Evolutionary conservation across 2,329 filamentous ascomycete genomes (phyloP).

Genomic region (Moelleriella libera): DNA sequence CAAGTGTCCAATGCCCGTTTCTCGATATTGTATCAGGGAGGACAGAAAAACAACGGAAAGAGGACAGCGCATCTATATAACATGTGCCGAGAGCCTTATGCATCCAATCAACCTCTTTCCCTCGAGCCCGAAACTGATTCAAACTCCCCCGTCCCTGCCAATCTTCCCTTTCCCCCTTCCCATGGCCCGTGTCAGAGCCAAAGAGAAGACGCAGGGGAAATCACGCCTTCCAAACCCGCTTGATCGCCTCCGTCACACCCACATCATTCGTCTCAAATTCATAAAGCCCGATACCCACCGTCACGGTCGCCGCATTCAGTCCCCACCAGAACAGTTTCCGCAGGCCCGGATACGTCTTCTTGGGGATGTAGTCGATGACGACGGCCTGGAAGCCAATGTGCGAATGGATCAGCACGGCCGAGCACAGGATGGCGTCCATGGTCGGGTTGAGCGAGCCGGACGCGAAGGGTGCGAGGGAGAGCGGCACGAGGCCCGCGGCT

Average conservation of each 20-base stretch:
- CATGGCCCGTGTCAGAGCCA: too few relatives aligned
- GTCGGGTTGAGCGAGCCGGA: slow-evolving; percentile 81
- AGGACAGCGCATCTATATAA: too few relatives aligned
- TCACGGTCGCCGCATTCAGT: slow-evolving; percentile 63
- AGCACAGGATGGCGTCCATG: slow-evolving; percentile 75
- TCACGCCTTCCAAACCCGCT: slow-evolving; percentile 78
- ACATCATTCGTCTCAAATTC: slow-evolving; percentile 99
- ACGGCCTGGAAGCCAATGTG: slow-evolving; percentile 89
- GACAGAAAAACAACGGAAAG: too few relatives aligned
- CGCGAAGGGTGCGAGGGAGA: slow-evolving; percentile 84
- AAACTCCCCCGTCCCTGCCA: too few relatives aligned
- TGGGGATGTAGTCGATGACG: slow-evolving; percentile 85
- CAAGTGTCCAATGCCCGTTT: too few relatives aligned
- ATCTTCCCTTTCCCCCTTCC: too few relatives aligned
- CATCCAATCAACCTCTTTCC: too few relatives aligned
- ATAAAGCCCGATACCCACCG: slow-evolving; percentile 80
- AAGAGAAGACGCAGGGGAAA: not conserved
- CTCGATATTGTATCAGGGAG: too few relatives aligned
- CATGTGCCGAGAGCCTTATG: too few relatives aligned
- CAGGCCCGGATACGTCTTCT: slow-evolving; percentile 50
- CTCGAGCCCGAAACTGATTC: too few relatives aligned
- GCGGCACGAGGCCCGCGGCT: slow-evolving; percentile 67
- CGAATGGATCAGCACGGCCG: slow-evolving; percentile 74
- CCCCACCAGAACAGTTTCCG: slow-evolving; percentile 60
- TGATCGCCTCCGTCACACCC: slow-evolving; percentile 78